phyloP scores from a whole-genome alignment of 2,329 filamentous ascomycete genomes.

The Arthroderma sp. region DNA sequence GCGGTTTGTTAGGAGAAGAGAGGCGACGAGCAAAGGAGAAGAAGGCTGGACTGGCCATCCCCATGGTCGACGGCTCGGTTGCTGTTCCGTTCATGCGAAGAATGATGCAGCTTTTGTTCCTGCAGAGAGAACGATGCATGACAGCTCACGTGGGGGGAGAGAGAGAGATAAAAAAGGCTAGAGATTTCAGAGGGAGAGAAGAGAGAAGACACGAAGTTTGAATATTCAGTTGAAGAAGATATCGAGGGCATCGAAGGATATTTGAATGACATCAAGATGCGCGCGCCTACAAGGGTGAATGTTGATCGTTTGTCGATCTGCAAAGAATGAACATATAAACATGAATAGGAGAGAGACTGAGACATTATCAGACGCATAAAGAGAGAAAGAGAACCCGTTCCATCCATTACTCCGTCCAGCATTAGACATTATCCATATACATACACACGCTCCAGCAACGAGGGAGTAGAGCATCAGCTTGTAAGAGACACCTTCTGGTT shows the following conservation, averaged over 20 bases:
- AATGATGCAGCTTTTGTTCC: no score
- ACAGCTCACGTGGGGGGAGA: no score
- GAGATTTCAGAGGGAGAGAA: background rate
- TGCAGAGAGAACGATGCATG: no score
- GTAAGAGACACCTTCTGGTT: slow-evolving; percentile 16
- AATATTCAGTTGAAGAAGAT: background rate
- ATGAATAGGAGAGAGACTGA: background rate
- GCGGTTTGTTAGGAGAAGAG: no score
- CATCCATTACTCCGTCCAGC: no score
- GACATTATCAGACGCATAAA: background rate
- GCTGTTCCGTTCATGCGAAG: no score
- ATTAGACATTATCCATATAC: no score
- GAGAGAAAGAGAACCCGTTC: background rate
- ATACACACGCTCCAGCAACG: no score
- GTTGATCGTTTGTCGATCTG: background rate
- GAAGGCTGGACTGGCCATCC: no score
- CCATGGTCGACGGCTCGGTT: no score
- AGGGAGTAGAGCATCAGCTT: background rate
- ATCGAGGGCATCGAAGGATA: background rate
- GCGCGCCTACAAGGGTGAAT: background rate
- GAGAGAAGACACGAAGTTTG: background rate
- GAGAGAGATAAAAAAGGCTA: background rate
- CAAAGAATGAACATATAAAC: background rate
- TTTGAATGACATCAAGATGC: background rate
- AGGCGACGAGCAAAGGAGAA: no score